Evolutionary conservation across 257 asterid genomes (phyloP), one percentile per base, ranked within the genome.

Genomic region (Vinca minor): DNA sequence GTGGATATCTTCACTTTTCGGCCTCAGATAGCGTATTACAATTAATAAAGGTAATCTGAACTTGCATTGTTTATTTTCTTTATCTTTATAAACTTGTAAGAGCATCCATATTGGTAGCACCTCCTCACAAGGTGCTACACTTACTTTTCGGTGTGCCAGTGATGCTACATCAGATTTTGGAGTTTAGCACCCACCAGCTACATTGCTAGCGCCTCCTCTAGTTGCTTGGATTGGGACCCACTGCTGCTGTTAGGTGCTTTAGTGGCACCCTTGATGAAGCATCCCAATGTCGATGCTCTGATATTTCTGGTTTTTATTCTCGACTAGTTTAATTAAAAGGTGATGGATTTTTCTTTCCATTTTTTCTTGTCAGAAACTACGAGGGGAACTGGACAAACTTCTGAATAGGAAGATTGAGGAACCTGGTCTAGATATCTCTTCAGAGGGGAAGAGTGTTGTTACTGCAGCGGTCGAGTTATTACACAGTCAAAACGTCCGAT

Each of bases 1-100:
- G 83, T 35, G 98, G 98, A 47, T 92, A 89, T 78, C 96, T 92
- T 65, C 96, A 87, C 74, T 92, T 92, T 56, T 89, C 96, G 18
- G 95, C 98, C 18, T 85, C 96, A 14, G 80, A 78, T 78, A 84
- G 83, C 50, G 87, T 85, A 44, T 75, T 92, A 75, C 88, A 87
- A 74, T 76, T 92, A 65, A 89, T 92, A 71, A 86, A 70, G 91
- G 96, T 90, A 82, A 47, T 35, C 21, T 29, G 1, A 29, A 66
- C 18, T 42, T 2, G 23, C 4, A 17, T 45, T 39, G 26, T 12
- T 21, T 31, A 12, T 63, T 10, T 18, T 2, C 3, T 34, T 50
- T 28, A 14, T 12, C 1, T 18, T 52, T 35, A n/a, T n/a, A n/a
- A n/a, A n/a, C 21, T 10, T 39, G 14, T 39, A 34, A 50, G 34